phyloP scores from a whole-genome alignment of 2,329 filamentous ascomycete species.

The Fusarium circinatum region DNA sequence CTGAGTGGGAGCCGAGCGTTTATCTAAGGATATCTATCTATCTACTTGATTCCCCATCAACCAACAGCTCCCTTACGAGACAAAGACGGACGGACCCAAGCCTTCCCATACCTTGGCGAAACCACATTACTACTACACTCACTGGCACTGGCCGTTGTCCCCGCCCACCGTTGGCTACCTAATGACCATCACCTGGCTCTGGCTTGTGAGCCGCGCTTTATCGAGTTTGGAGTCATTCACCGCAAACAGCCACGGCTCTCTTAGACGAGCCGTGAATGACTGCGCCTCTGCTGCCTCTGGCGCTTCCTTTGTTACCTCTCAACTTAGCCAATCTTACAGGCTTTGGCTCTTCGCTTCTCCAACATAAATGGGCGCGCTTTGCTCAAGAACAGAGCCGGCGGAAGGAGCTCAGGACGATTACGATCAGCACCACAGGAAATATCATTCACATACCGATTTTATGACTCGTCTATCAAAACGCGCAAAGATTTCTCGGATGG shows the following conservation, averaged over 20 bases:
- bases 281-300: conserved; percentile 21
- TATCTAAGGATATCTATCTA: neutral
- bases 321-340: neutral
- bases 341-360: neutral
- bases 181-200: conserved; percentile 26
- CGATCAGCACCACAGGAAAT: conserved; percentile 15
- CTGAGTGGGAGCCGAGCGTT: neutral
- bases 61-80: conserved; percentile 2
- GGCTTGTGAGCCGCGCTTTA: conserved; percentile 30
- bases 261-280: neutral
- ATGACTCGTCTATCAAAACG: conserved; percentile 27
- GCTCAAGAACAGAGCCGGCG: conserved; percentile 37
- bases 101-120: neutral
- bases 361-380: conserved; percentile 44
- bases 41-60: neutral
- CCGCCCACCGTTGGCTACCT: conserved; percentile 14
- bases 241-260: conserved; percentile 18
- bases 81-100: neutral
- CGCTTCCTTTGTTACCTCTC: conserved; percentile 8
- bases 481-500: conserved; percentile 9
- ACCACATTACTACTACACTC: neutral
- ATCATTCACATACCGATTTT: conserved; percentile 2
- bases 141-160: conserved; percentile 1
- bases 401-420: conserved; percentile 19
- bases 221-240: conserved; percentile 21